Evolutionary conservation across 139 green algal genomes (phyloP).

Genomic region (Micractinium conductrix): DNA sequence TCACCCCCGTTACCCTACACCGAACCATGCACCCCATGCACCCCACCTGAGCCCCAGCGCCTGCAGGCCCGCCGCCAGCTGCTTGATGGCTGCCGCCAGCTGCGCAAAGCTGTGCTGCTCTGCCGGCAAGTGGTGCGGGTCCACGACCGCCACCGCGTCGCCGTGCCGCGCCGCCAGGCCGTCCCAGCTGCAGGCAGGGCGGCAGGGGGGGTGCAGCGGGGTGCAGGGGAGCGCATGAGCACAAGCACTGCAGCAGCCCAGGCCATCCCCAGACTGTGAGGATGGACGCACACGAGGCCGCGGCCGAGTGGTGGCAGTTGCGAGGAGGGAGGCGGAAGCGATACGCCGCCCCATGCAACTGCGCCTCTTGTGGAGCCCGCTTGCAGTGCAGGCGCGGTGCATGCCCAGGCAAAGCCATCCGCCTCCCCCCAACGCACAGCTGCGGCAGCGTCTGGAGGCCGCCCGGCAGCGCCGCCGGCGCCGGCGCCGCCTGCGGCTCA

Average conservation of each 20-base stretch:
- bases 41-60: constrained; percentile 51
- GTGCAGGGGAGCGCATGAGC: too few species aligned
- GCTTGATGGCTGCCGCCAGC: constrained; percentile 44
- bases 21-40: neutral
- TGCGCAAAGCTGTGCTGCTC: constrained; percentile 27
- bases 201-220: neutral
- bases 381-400: too few species aligned
- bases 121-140: constrained; percentile 60
- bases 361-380: too few species aligned
- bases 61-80: constrained; percentile 64
- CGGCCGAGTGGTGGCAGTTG: neutral
- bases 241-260: too few species aligned
- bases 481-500: neutral
- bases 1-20: too few species aligned
- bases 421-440: neutral
- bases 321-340: neutral
- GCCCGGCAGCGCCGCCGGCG: neutral
- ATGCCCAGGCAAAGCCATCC: neutral
- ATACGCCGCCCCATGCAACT: too few species aligned
- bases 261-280: too few species aligned
- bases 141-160: constrained; percentile 51
- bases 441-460: neutral
- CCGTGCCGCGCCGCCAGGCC: constrained; percentile 45
- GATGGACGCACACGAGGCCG: too few species aligned
- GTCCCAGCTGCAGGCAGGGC: constrained; percentile 12